Base-by-base conservation (phyloP, 768 basidiomycete species). In the Hydnomerulius pinastri region DNA sequence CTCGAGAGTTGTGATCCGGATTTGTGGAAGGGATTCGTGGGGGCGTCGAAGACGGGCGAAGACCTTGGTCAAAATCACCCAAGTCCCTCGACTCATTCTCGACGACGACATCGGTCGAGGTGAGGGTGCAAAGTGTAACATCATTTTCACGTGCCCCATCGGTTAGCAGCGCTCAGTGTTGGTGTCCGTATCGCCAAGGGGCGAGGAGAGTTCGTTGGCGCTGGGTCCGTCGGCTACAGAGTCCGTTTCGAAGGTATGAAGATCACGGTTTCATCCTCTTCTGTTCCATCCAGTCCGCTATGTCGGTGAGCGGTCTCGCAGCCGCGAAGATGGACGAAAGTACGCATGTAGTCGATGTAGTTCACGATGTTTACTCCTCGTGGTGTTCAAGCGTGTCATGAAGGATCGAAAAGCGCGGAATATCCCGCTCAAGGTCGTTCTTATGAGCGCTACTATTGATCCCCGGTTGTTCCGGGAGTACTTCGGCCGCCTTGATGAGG, bases 401-500 rank as follows among this genome's bases (percentile, higher is more conserved):
- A 80, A 77, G 6, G 86, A 92, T 50, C 82, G 93, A 57, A 86
- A 80, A 64, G 73, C 80, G 6, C 79, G 80, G 55, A 78, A 80
- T 10, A 80, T 85, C 40, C 85, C 89, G 3, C 71, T 98, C 68
- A 94, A 93, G 68, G 76, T 98, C 55, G 71, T 97, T 36, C 79
- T 98, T 48, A 97, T 98, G 94, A 95, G 91, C 62, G 95, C 95
- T 8, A 98, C 95, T 37, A 92, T 98, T 63, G 91, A 97, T 60
- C 89, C 94, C 7, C 80, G 80, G 0, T 77, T 96, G 21, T 98
- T 97, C 80, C 86, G 90, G 63, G 72, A 78, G 10, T 98, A 98
- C 72, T 98, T 98, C 74, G n/a, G n/a, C n/a, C n/a, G n/a, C n/a
- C 72, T 75, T 7, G 81, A 87, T 60, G 73, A 79, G 15, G 53